Evolutionary conservation across 2,329 filamentous ascomycete genomes (phyloP).

Genomic region (Pyricularia pennisetigena): DNA sequence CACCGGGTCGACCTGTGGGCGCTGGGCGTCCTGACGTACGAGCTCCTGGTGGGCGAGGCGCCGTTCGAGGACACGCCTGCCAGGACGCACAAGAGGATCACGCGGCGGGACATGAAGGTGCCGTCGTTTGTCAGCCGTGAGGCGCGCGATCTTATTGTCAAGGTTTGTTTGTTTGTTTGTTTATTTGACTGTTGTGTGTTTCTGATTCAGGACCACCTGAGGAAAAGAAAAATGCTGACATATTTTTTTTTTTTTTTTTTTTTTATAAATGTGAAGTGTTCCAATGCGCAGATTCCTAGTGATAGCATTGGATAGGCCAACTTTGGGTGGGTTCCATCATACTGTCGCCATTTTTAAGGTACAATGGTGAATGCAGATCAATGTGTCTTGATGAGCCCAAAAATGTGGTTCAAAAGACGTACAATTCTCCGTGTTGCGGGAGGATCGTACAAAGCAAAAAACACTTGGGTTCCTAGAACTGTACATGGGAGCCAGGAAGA

Average conservation of each 20-base stretch:
- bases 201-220: too few species aligned
- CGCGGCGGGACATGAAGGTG: constrained; percentile 3
- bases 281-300: too few species aligned
- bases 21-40: constrained; percentile 1
- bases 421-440: background rate
- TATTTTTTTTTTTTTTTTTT: too few species aligned
- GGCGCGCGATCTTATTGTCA: too few species aligned
- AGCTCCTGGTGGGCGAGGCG: constrained; percentile 7
- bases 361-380: background rate
- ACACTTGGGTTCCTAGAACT: background rate
- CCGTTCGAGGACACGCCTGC: constrained; percentile 7
- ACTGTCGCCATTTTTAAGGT: background rate
- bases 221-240: too few species aligned
- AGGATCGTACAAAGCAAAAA: background rate
- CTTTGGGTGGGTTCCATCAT: too few species aligned
- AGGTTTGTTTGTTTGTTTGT: too few species aligned
- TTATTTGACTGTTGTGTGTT: too few species aligned
- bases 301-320: too few species aligned
- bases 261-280: too few species aligned
- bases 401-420: background rate
- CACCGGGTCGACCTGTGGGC: constrained; percentile 6
- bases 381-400: background rate
- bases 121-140: constrained; percentile 10
- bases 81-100: constrained; percentile 6
- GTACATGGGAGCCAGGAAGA: too few species aligned